phyloP scores from a whole-genome alignment of 106 monocot genomes.

The Allium sativum region DNA sequence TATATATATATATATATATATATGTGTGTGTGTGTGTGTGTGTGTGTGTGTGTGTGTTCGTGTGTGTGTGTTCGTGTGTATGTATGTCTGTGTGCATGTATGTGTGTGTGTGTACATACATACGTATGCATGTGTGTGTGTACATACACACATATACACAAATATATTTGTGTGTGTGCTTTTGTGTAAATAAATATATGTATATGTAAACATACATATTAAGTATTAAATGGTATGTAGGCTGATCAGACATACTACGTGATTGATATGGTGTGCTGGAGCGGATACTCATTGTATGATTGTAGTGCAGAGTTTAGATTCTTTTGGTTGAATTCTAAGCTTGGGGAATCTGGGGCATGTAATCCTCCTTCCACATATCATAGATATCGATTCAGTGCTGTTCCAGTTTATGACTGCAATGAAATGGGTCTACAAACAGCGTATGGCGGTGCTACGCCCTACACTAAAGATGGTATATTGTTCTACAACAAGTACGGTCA shows the following conservation, averaged over 20 bases:
- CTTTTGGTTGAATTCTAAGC: slow-evolving; percentile 93
- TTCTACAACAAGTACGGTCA: slow-evolving; percentile 87
- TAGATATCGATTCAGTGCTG: slow-evolving; percentile 61
- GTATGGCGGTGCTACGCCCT: slow-evolving; percentile 53
- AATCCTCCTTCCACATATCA: slow-evolving; percentile 77
- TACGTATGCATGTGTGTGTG: too few species aligned
- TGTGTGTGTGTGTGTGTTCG: too few species aligned
- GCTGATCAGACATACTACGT: slow-evolving; percentile 88
- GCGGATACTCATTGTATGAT: slow-evolving; percentile 87
- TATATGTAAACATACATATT: too few species aligned
- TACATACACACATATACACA: too few species aligned
- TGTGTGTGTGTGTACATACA: too few species aligned
- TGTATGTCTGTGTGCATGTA: too few species aligned
- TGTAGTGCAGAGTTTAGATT: slow-evolving; percentile 93
- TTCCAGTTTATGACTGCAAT: slow-evolving; percentile 70
- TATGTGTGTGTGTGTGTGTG: too few species aligned
- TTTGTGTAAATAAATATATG: too few species aligned
- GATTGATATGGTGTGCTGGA: slow-evolving; percentile 97
- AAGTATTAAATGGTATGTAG: slow-evolving; percentile 24
- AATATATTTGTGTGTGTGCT: too few species aligned
- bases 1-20: too few species aligned
- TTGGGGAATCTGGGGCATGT: slow-evolving; percentile 73
- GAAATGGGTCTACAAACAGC: slow-evolving; percentile 54
- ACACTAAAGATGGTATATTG: slow-evolving; percentile 72
- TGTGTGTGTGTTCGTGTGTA: too few species aligned